A percentile compares a stretch with the other conserved stretches of the same genome.
Evolutionary conservation across 768 basidiomycete genomes (phyloP).

Genomic region (Tephrocybe sp.): DNA sequence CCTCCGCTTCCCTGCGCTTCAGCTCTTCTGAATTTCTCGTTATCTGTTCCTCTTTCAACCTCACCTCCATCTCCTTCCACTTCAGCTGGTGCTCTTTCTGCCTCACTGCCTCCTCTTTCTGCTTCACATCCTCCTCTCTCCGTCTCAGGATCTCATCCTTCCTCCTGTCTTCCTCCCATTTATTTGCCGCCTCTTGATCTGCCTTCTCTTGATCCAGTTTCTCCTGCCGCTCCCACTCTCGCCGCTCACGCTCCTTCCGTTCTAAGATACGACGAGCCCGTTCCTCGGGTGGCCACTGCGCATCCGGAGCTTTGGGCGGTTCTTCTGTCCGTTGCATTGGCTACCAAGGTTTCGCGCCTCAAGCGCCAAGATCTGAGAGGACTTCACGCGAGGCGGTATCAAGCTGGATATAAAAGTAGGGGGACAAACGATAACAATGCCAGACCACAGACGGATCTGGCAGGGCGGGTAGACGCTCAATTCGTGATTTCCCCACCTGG

Average conservation of each 20-base stretch:
- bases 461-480: too few relatives aligned
- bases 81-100: background rate
- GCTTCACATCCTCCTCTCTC: background rate
- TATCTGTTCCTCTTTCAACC: background rate
- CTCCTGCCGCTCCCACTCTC: slow-evolving; percentile 11
- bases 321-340: too few relatives aligned
- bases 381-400: too few relatives aligned
- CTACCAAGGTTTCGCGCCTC: too few relatives aligned
- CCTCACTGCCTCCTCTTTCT: background rate
- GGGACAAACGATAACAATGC: too few relatives aligned
- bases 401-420: too few relatives aligned
- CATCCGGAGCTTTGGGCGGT: too few relatives aligned
- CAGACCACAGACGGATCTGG: too few relatives aligned
- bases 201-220: slow-evolving; percentile 1
- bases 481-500: too few relatives aligned
- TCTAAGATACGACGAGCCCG: slow-evolving; percentile 7
- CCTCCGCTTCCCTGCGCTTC: background rate
- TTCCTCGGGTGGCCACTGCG: slow-evolving; percentile 1
- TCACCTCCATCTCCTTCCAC: background rate
- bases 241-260: slow-evolving; percentile 13
- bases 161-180: background rate
- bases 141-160: background rate
- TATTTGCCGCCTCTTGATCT: background rate
- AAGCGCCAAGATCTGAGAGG: too few relatives aligned
- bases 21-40: too few relatives aligned